Percentiles rank a stretch among this genome's conserved stretches.
phyloP scores from a whole-genome alignment of 495 filamentous ascomycete species.

The Lepidopterella palustris region DNA sequence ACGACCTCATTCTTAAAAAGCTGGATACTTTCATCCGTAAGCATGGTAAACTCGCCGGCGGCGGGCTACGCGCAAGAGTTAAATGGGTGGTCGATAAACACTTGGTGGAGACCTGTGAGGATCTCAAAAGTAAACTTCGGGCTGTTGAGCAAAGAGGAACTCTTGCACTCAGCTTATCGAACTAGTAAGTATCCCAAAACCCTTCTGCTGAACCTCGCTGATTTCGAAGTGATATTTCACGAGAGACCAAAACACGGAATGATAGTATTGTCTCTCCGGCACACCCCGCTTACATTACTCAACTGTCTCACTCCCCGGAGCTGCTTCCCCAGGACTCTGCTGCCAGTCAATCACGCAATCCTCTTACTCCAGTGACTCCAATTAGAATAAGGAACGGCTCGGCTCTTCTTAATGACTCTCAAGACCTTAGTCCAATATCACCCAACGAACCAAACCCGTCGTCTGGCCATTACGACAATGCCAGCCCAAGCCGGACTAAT shows the following conservation, averaged over 20 bases:
- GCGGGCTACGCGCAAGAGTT: not conserved
- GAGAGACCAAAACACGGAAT: no score
- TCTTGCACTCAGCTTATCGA: no score
- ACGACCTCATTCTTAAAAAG: not conserved
- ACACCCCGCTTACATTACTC: not conserved
- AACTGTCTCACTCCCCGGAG: not conserved
- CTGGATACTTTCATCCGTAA: not conserved
- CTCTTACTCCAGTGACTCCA: not conserved
- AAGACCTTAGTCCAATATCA: no score
- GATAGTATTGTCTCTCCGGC: not conserved
- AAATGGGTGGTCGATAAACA: not conserved
- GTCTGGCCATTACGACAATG: no score
- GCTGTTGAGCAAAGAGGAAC: not conserved
- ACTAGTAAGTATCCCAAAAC: no score
- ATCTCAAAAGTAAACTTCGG: not conserved
- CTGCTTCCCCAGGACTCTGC: not conserved
- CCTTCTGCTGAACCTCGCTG: no score
- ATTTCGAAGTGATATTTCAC: no score
- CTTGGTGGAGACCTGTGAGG: not conserved
- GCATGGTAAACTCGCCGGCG: not conserved
- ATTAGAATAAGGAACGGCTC: no score
- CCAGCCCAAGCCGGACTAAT: no score
- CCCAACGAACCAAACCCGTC: no score
- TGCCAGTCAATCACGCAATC: not conserved
- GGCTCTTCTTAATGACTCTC: no score